phyloP scores from a whole-genome alignment of 2,329 filamentous ascomycete genomes.

The Cladosporium sp. region DNA sequence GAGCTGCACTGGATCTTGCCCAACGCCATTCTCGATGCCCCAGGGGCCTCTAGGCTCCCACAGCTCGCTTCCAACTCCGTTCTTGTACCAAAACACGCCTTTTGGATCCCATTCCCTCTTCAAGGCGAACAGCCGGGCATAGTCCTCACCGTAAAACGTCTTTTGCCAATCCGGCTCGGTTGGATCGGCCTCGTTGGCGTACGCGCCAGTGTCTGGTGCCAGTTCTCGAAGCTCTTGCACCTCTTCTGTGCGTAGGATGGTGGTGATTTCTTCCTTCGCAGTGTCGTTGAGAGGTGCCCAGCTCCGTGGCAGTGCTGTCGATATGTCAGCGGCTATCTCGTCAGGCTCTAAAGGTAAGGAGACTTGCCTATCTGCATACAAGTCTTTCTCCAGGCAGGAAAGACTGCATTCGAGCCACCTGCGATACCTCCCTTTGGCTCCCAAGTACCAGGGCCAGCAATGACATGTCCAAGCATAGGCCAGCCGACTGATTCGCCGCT shows the following conservation, averaged over 20 bases:
- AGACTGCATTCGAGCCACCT: slow-evolving; percentile 15
- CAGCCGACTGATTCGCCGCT: neutral
- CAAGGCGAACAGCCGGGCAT: slow-evolving; percentile 30
- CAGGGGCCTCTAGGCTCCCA: slow-evolving; percentile 21
- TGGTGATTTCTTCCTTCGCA: slow-evolving; percentile 16
- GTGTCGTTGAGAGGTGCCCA: slow-evolving; percentile 27
- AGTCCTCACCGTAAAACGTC: slow-evolving; percentile 39
- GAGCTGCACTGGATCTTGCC: slow-evolving; percentile 13
- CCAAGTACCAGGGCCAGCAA: slow-evolving; percentile 10
- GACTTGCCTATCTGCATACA: slow-evolving; percentile 13
- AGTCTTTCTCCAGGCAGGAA: slow-evolving; percentile 18
- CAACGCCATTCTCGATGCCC: slow-evolving; percentile 16
- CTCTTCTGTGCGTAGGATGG: slow-evolving; percentile 6
- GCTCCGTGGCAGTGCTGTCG: slow-evolving; percentile 13
- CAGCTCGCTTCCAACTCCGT: slow-evolving; percentile 34
- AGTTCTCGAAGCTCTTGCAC: slow-evolving; percentile 31
- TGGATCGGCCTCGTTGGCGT: slow-evolving; percentile 30
- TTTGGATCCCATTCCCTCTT: slow-evolving; percentile 39
- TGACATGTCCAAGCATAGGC: slow-evolving; percentile 9
- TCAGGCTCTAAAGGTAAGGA: too few relatives aligned
- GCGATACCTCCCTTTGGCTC: slow-evolving; percentile 3
- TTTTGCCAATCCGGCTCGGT: slow-evolving; percentile 36
- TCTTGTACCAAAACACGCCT: slow-evolving; percentile 36
- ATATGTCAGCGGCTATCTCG: neutral
- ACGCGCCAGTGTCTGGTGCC: slow-evolving; percentile 35